Conservation (phyloP, 768 basidiomycete species). For the Erythrobasidium yunnanense region DNA sequence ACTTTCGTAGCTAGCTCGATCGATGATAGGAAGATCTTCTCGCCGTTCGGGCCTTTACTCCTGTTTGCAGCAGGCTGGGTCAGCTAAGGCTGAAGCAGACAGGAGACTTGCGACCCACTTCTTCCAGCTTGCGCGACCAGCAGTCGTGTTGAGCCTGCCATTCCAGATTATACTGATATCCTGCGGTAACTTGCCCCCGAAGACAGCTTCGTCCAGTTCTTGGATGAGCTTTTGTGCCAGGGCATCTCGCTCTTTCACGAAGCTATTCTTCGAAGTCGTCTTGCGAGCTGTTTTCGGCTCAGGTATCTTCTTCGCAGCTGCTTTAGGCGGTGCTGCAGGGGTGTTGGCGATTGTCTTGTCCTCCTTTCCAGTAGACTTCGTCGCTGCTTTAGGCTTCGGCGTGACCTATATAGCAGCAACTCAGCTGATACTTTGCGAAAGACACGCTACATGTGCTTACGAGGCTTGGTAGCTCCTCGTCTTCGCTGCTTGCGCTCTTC, state of each 20-base stretch:
- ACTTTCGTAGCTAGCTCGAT: slow-evolving; percentile 45
- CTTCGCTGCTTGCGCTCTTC: too few species aligned
- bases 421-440: background rate
- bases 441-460: too few species aligned
- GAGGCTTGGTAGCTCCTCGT: too few species aligned
- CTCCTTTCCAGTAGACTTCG: background rate
- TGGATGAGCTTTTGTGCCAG: slow-evolving; percentile 12
- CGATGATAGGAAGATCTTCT: slow-evolving; percentile 19
- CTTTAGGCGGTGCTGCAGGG: background rate
- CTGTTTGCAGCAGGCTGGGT: background rate
- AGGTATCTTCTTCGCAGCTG: background rate
- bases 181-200: slow-evolving; percentile 37
- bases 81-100: background rate
- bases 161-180: slow-evolving; percentile 41
- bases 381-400: background rate
- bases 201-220: slow-evolving; percentile 40
- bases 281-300: background rate
- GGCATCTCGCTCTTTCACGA: background rate
- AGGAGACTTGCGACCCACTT: slow-evolving; percentile 30
- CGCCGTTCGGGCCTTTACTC: slow-evolving; percentile 5
- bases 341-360: background rate
- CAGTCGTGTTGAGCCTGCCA: slow-evolving; percentile 43
- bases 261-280: background rate
- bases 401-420: background rate
- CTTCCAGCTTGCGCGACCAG: slow-evolving; percentile 41